These are phyloP conservation scores for Limonium bicolor DNA, from an alignment of 148 eudicot species.

Conservation along the genomic window DNA sequence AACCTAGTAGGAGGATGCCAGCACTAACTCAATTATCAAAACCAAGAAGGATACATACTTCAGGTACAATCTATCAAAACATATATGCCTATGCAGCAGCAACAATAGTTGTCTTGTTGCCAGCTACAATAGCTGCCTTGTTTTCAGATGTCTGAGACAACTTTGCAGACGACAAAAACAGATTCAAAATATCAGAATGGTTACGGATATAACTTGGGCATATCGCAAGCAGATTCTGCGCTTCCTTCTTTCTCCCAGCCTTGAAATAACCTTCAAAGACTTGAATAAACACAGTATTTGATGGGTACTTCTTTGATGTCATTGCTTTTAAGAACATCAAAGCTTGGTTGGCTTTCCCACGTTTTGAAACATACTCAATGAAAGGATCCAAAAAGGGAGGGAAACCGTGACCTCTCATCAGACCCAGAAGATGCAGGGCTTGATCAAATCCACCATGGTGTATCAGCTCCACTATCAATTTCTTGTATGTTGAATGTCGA, in stretches of 20 bases:
- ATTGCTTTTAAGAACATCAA: slow-evolving; percentile 29
- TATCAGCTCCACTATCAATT: slow-evolving; percentile 41
- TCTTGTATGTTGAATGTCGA: slow-evolving; percentile 45
- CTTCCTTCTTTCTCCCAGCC: slow-evolving; percentile 46
- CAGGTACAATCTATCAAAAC: no score
- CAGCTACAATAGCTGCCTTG: background rate
- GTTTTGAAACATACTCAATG: slow-evolving; percentile 33
- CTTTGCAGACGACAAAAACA: slow-evolving; percentile 23
- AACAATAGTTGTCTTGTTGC: no score
- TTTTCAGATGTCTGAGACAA: background rate
- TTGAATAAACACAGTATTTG: slow-evolving; percentile 27
- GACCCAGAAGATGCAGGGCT: slow-evolving; percentile 35
- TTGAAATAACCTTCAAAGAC: slow-evolving; percentile 53
- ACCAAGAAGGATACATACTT: no score
- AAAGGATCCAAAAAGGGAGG: slow-evolving; percentile 70
- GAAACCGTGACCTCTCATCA: slow-evolving; percentile 69
- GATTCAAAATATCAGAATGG: slow-evolving; percentile 63
- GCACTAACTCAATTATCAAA: no score
- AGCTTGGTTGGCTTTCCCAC: slow-evolving; percentile 54
- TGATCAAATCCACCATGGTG: slow-evolving; percentile 33
- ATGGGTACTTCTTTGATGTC: slow-evolving; percentile 44
- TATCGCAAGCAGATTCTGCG: slow-evolving; percentile 49
- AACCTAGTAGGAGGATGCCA: no score
- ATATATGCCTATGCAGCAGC: no score
- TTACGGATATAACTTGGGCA: slow-evolving; percentile 52